A percentile compares a stretch with the other conserved stretches of the same genome.
Conservation (phyloP, 495 filamentous ascomycete species). For the Aspergillus carlsbadensis region DNA sequence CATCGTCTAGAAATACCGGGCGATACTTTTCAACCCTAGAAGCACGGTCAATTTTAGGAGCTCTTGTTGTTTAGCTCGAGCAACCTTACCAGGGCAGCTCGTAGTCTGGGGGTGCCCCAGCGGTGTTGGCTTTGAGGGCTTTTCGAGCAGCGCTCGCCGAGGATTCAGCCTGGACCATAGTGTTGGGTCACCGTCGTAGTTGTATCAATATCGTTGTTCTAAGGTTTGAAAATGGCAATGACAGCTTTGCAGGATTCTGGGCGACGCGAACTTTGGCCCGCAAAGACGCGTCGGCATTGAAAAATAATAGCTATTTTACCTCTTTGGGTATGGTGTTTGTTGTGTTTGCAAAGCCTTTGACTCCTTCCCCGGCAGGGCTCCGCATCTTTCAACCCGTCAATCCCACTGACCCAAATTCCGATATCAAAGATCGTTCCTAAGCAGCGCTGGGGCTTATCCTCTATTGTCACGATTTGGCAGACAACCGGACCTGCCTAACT, state of each 20-base stretch:
- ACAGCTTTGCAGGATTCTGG: not conserved
- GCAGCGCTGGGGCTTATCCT: not conserved
- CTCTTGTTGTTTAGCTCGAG: not conserved
- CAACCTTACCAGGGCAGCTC: slow-evolving; percentile 86
- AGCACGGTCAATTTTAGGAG: not conserved
- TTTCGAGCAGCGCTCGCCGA: slow-evolving; percentile 71
- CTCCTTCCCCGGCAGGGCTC: not conserved
- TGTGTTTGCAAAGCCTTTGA: not conserved
- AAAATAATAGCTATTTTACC: slow-evolving; percentile 9
- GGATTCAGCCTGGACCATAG: slow-evolving; percentile 65
- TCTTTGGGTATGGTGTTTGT: slow-evolving; percentile 1
- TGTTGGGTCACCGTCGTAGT: not conserved
- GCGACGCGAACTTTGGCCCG: slow-evolving; percentile 36
- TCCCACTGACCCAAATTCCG: too few species aligned
- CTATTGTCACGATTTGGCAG: not conserved
- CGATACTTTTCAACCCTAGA: slow-evolving; percentile 98
- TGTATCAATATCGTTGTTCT: not conserved
- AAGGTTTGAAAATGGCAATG: not conserved
- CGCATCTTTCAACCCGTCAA: not conserved
- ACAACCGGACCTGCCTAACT: too few species aligned
- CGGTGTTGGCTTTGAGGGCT: slow-evolving; percentile 61
- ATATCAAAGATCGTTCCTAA: not conserved
- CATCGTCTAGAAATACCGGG: slow-evolving; percentile 88
- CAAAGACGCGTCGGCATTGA: slow-evolving; percentile 20
- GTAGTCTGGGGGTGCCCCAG: slow-evolving; percentile 63